Evolutionary conservation across 768 basidiomycete genomes (phyloP), one percentile per base, ranked within the genome.

Genomic region (Lactarius psammicola): DNA sequence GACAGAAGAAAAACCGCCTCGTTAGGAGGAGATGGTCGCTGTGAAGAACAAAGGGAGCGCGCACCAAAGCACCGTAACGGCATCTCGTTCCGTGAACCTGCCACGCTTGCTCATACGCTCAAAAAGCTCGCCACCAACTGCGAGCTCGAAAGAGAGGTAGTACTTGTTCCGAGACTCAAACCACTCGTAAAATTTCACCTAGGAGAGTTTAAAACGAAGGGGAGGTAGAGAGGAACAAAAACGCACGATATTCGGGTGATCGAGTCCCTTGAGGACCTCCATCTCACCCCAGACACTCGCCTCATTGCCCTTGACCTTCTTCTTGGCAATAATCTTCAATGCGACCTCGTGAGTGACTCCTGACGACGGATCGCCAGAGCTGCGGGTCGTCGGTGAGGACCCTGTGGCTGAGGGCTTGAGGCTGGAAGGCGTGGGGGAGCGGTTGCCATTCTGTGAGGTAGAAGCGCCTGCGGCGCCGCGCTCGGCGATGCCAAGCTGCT

Each of bases 171-270:
- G 81, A 10, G 91, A 94, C 73, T 98, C 97, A 74, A 98, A 98
- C 87, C 90, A 94, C 75, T 97, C 95, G 75, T 89, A 95, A 72
- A 97, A 94, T 74, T 95, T 96, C 63, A 97, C 93, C 93, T 94
- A 72, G n/a, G 23, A 4, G 36, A 18, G 8, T 2, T n/a, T n/a
- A 38, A 30, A 7, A 23, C 18, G 1, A 38, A n/a, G 70, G 69
- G 67, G 64, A 69, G 2, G 70, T 31, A 54, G 26, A 17, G 26
- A 40, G 36, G n/a, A n/a, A n/a, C n/a, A n/a, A n/a, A 33, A 38
- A 80, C 85, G 71, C 63, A 95, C 95, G 69, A 98, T 92, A 72
- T 98, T 95, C 0, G 90, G 87, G 74, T 98, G 95, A 72, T 95
- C 85, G 58, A 98, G 78, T 0, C 90, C 94, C 73, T 89, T 89